Conservation (phyloP, 2,329 filamentous ascomycete genomes). For the Claviceps sp. region DNA sequence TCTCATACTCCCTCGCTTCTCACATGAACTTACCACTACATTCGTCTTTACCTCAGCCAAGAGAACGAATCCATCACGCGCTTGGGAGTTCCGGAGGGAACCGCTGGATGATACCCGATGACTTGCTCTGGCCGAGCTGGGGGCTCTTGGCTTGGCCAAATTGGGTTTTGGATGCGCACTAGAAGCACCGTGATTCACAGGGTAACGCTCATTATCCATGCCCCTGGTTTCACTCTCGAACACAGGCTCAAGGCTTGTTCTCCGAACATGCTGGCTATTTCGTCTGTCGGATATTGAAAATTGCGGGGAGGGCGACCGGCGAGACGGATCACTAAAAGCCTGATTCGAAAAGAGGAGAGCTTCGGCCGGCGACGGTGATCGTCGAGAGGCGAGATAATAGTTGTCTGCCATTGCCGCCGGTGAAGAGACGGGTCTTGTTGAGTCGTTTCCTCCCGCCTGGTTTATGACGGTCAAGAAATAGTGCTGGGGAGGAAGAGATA, state of each 20-base stretch:
- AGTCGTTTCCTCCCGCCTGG: not conserved
- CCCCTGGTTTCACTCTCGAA: conserved; percentile 1
- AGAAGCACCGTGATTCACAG: not conserved
- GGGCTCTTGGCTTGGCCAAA: conserved; percentile 4
- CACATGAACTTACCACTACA: conserved; percentile 13
- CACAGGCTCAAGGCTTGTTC: conserved; percentile 4
- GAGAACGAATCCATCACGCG: conserved; percentile 1
- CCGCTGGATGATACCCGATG: not conserved
- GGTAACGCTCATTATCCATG: not conserved
- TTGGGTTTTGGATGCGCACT: conserved; percentile 1
- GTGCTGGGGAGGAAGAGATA: not conserved
- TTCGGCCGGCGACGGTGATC: conserved; percentile 2
- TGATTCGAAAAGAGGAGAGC: not conserved
- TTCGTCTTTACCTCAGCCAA: conserved; percentile 17
- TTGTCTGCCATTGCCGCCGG: conserved; percentile 1
- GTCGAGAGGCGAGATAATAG: not conserved
- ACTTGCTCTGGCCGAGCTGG: not conserved
- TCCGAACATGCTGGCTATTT: not conserved
- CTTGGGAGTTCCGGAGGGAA: not conserved
- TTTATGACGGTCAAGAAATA: not conserved
- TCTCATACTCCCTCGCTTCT: not conserved
- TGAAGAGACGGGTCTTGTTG: not conserved
- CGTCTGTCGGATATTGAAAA: conserved; percentile 1
- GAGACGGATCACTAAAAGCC: not conserved
- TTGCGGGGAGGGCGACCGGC: conserved; percentile 4